phyloP scores from a whole-genome alignment of 306 rosid species.

The Hippophae rhamnoides region DNA sequence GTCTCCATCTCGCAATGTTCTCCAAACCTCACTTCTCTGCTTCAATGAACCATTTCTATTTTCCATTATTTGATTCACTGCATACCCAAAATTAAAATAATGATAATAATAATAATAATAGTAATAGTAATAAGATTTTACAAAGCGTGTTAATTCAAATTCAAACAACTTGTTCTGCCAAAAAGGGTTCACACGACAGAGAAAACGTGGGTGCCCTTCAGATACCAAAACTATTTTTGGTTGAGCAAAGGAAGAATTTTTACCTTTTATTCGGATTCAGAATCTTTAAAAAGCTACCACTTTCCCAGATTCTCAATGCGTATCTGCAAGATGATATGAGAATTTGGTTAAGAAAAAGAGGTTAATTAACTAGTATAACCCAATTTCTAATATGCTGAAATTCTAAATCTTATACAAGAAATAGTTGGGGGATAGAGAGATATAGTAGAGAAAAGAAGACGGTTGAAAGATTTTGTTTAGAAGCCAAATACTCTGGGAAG shows the following conservation, averaged over 20 bases:
- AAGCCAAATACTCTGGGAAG: constrained; percentile 22
- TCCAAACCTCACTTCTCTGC: constrained; percentile 65
- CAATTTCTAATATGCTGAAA: no score
- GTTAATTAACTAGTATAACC: no score
- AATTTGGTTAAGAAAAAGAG: no score
- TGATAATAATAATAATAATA: background rate
- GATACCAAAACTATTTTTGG: no score
- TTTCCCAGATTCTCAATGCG: no score
- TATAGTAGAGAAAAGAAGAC: no score
- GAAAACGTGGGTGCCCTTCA: no score
- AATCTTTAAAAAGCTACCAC: no score
- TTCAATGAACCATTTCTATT: constrained; percentile 32
- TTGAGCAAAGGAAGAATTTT: constrained; percentile 4
- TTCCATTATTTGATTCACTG: constrained; percentile 41
- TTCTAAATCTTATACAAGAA: no score
- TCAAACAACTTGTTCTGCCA: background rate
- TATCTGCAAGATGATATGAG: no score
- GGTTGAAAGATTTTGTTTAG: constrained; percentile 19
- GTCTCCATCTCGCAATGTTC: constrained; percentile 74
- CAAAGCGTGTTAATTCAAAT: background rate
- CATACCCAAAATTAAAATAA: constrained; percentile 5
- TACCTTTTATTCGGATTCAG: constrained; percentile 24
- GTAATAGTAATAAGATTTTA: background rate
- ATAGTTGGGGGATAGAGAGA: background rate
- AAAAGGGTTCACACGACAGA: background rate